Base-by-base conservation (phyloP, 306 rosid genomes). In the Cercis canadensis region DNA sequence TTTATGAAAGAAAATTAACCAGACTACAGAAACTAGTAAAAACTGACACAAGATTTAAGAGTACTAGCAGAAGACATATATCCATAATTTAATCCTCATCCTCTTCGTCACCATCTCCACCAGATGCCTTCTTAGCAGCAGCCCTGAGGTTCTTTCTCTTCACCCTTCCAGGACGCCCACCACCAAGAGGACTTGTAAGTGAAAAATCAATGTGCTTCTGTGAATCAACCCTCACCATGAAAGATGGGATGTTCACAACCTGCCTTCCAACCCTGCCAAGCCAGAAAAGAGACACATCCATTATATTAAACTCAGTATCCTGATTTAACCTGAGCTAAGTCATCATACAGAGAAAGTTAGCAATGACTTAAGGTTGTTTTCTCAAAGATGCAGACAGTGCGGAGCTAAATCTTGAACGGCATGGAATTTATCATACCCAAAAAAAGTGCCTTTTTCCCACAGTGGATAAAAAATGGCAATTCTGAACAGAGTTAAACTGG, bases 181-280 rank as follows among this genome's bases (percentile, higher is more conserved):
- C 89, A 10, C 95, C 95, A 24, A 88, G 83, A 4, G 89, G 91
- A 73, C 91, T 86, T 0, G 95, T 84, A 9, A 86, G 89, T 4
- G 87, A 78, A 37, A 86, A 88, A 80, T 88, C 95, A 75, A 88
- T 86, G 80, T 84, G 95, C 80, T 88, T 88, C 80, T 88, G 89
- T 0, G 95, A 81, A 73, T 88, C 95, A 33, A 82, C 78, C 72
- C 87, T 78, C 66, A 86, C 94, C 87, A 86, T 78, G 84, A 86
- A 86, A 0, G 94, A 88, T 58, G 94, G 83, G 18, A 88, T 84
- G 77, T 88, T 88, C 63, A 86, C 94, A 36, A 86, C 90, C 75
- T 89, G 92, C 69, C 96, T 89, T 10, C 89, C 92, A 67, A 89
- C 96, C 84, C 96, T 89, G 71, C 3, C 36, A 60, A 56, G 10